Evolutionary conservation across 306 rosid genomes (phyloP).

Genomic region (Erythrophleum fordii): DNA sequence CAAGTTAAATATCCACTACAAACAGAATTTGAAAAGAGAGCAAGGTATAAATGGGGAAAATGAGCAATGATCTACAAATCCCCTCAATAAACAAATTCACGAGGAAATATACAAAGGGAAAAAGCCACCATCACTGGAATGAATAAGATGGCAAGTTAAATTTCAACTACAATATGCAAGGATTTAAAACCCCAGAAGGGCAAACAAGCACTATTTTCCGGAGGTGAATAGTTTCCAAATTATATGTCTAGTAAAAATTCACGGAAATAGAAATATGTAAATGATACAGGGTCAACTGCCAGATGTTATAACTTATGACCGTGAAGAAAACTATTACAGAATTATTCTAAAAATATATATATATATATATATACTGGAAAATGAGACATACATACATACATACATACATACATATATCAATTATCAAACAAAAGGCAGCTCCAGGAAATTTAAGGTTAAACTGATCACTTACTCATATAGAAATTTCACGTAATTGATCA

Average conservation of each 20-base stretch:
- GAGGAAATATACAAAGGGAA: not conserved
- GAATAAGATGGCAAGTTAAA: not conserved
- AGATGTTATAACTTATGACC: not conserved
- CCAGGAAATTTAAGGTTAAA: slow-evolving; percentile 24
- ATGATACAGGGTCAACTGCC: not conserved
- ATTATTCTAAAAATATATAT: not conserved
- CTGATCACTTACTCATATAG: slow-evolving; percentile 75
- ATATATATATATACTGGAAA: too few relatives aligned
- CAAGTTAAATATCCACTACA: slow-evolving; percentile 12
- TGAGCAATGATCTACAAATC: not conserved
- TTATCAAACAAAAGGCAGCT: not conserved
- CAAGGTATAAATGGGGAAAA: not conserved
- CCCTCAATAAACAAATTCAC: not conserved
- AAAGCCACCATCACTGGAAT: not conserved
- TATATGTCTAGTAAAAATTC: not conserved
- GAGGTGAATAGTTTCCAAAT: not conserved
- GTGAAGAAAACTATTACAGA: not conserved
- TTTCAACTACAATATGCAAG: not conserved
- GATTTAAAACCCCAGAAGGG: not conserved
- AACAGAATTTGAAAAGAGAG: slow-evolving; percentile 3
- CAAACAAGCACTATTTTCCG: not conserved
- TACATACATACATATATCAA: not conserved
- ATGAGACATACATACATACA: not conserved
- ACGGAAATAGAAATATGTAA: not conserved
- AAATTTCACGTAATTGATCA: slow-evolving; percentile 91